phyloP scores from a whole-genome alignment of 2,329 filamentous ascomycete species.

The Xylaria sp. region DNA sequence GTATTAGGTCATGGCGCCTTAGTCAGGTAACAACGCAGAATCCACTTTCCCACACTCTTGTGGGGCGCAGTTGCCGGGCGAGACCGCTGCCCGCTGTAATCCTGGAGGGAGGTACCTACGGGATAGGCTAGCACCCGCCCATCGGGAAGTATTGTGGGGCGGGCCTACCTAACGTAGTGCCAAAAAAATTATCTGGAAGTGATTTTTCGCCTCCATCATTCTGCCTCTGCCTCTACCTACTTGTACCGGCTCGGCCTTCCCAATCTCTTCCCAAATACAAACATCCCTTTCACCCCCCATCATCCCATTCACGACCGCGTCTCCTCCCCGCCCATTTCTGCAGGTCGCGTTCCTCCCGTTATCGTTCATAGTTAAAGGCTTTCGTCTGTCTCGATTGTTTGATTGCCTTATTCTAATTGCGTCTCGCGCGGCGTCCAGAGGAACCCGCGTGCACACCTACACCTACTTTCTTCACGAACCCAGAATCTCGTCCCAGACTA shows the following conservation, averaged over 20 bases:
- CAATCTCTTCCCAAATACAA: slow-evolving; percentile 19
- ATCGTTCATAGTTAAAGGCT: neutral
- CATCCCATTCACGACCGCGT: slow-evolving; percentile 10
- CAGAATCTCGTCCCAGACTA: slow-evolving; percentile 1
- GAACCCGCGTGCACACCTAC: slow-evolving; percentile 10
- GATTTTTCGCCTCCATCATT: slow-evolving; percentile 28
- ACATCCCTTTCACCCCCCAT: slow-evolving; percentile 17
- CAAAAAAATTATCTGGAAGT: slow-evolving; percentile 27
- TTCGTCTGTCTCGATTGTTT: slow-evolving; percentile 12
- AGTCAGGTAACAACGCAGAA: neutral
- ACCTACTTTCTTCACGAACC: slow-evolving; percentile 11
- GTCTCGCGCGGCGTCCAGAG: slow-evolving; percentile 18
- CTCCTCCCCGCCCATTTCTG: slow-evolving; percentile 28
- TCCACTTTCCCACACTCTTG: neutral
- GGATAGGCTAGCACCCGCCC: neutral
- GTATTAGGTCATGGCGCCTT: neutral
- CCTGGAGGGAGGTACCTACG: neutral
- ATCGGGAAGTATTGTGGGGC: slow-evolving; percentile 14
- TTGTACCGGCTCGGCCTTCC: slow-evolving; percentile 11
- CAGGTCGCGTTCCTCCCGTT: slow-evolving; percentile 26
- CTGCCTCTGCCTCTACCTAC: slow-evolving; percentile 19
- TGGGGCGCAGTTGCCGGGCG: neutral
- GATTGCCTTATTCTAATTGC: slow-evolving; percentile 18
- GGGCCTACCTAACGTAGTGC: slow-evolving; percentile 21
- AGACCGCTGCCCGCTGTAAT: neutral